Conservation (phyloP, 1,284 basidiomycete species). For the Moesziomyces globuligerus region DNA sequence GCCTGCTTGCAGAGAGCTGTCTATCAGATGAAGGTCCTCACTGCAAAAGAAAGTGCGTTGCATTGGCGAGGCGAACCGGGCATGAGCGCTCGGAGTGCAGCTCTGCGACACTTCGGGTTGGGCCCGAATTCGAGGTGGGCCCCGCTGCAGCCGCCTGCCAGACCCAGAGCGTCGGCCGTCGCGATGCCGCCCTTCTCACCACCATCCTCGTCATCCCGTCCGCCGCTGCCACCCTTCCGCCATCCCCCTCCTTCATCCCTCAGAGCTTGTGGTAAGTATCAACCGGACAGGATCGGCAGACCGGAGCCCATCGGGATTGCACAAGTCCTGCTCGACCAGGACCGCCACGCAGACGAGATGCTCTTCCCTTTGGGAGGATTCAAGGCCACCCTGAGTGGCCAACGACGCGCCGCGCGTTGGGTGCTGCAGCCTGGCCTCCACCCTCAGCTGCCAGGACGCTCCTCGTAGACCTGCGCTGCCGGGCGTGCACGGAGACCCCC, state of each 20-base stretch:
- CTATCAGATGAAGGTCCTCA: background rate
- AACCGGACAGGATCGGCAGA: background rate
- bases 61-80: background rate
- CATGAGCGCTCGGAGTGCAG: background rate
- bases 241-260: constrained; percentile 23
- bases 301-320: background rate
- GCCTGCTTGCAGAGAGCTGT: too few relatives aligned
- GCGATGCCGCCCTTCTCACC: constrained; percentile 8
- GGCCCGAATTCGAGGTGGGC: background rate
- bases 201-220: constrained; percentile 33
- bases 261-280: constrained; percentile 48
- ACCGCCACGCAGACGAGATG: too few relatives aligned
- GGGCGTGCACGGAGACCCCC: too few relatives aligned
- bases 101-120: background rate
- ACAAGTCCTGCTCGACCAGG: too few relatives aligned
- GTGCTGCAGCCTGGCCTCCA: too few relatives aligned
- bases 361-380: too few relatives aligned
- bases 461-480: too few relatives aligned
- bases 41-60: background rate
- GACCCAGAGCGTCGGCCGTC: background rate
- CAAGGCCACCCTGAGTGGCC: too few relatives aligned
- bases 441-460: too few relatives aligned
- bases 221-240: constrained; percentile 23
- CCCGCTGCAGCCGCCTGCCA: background rate
- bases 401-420: too few relatives aligned